Conservation (phyloP, 1,284 basidiomycete genomes). For the Calocybe gambosa region DNA sequence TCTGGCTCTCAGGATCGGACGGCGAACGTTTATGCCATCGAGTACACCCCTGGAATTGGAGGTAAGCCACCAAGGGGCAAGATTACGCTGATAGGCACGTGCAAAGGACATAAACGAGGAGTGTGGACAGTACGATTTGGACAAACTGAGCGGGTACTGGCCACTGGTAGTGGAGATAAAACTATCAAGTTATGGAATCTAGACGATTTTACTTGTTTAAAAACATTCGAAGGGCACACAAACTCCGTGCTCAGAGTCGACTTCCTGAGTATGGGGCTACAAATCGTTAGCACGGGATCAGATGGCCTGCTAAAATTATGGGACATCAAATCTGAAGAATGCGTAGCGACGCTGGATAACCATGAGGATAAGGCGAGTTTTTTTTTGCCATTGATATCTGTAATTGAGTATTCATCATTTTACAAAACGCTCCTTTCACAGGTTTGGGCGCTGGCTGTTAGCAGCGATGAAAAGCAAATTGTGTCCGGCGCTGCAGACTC, state of each 20-base stretch:
- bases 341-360: slow-evolving; percentile 85
- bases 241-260: slow-evolving; percentile 94
- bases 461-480: slow-evolving; percentile 71
- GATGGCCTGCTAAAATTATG: slow-evolving; percentile 96
- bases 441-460: slow-evolving; percentile 91
- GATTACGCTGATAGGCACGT: slow-evolving; percentile 77
- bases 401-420: background rate
- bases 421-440: slow-evolving; percentile 23
- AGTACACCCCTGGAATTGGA: slow-evolving; percentile 41
- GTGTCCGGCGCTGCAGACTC: slow-evolving; percentile 95
- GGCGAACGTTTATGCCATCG: slow-evolving; percentile 85
- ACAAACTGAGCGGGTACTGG: slow-evolving; percentile 76
- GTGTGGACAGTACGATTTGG: slow-evolving; percentile 95
- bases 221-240: slow-evolving; percentile 96
- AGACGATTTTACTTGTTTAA: slow-evolving; percentile 86
- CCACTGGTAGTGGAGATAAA: slow-evolving; percentile 93
- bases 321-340: slow-evolving; percentile 88
- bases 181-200: slow-evolving; percentile 92
- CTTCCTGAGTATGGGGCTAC: slow-evolving; percentile 81
- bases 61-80: slow-evolving; percentile 51
- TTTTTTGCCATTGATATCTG: background rate
- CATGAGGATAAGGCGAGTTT: slow-evolving; percentile 86
- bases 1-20: slow-evolving; percentile 97
- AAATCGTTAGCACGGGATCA: slow-evolving; percentile 84
- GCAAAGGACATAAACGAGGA: slow-evolving; percentile 94